A percentile compares a stretch with the other conserved stretches of the same genome.
These are phyloP conservation scores for Chimonanthus praecox DNA, from an alignment of 164 flowering plant genomes.

Conservation along the genomic window DNA sequence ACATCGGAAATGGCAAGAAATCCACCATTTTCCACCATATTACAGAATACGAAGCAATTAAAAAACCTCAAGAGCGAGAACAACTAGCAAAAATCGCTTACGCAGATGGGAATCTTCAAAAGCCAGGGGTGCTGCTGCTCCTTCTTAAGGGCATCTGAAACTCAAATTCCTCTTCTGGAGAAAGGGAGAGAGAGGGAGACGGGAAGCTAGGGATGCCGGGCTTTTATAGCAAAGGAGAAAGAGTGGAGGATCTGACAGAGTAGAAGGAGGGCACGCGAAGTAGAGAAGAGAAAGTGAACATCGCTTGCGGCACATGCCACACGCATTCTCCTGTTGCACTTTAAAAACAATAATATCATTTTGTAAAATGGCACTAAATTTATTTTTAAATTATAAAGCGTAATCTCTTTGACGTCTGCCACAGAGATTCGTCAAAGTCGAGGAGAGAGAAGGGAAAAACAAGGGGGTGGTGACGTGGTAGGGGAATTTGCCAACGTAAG, in stretches of 20 bases:
- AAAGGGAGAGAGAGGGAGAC: slow-evolving; percentile 6
- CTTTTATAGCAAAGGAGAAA: slow-evolving; percentile 4
- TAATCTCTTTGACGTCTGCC: too few relatives aligned
- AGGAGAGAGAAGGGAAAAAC: slow-evolving; percentile 7
- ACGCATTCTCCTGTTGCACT: too few relatives aligned
- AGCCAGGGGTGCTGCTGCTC: not conserved
- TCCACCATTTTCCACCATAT: not conserved
- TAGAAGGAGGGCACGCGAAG: slow-evolving; percentile 45
- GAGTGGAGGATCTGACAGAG: slow-evolving; percentile 26
- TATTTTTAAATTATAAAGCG: too few relatives aligned
- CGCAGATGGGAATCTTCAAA: slow-evolving; percentile 5
- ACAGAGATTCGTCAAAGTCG: too few relatives aligned
- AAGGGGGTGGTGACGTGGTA: slow-evolving; percentile 22
- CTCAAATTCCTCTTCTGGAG: not conserved
- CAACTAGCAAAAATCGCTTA: not conserved
- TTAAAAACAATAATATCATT: too few relatives aligned
- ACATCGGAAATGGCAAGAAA: not conserved
- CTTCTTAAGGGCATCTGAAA: slow-evolving; percentile 25
- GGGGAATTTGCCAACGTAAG: slow-evolving; percentile 34
- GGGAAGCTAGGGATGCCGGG: slow-evolving; percentile 8
- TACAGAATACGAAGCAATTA: not conserved
- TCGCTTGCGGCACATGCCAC: too few relatives aligned
- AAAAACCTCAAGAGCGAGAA: not conserved
- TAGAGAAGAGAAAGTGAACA: not conserved
- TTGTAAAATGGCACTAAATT: too few relatives aligned